Conservation (phyloP, 257 asterid genomes). For the Solanum peruvianum region DNA sequence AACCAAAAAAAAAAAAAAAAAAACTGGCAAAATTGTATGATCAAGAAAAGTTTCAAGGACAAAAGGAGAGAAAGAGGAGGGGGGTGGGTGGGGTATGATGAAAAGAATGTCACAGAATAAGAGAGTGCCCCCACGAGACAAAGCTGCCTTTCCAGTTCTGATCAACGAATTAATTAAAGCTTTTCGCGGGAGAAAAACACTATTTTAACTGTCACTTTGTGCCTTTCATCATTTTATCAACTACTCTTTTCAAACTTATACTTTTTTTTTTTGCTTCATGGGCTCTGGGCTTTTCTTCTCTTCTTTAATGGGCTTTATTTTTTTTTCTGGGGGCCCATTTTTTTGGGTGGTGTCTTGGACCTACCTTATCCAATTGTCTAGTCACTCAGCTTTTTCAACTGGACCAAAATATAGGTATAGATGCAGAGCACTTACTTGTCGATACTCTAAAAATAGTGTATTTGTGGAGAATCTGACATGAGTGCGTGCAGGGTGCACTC, state of each 20-base stretch:
- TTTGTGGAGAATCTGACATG: not conserved
- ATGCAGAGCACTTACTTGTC: not conserved
- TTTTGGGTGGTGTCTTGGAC: not conserved
- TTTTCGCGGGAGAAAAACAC: conserved; percentile 73
- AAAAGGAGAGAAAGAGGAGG: not conserved
- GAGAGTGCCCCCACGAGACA: conserved; percentile 18
- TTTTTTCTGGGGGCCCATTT: not conserved
- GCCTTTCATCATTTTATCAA: conserved; percentile 47
- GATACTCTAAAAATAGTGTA: not conserved
- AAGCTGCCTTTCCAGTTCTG: conserved; percentile 51
- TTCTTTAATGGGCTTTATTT: not conserved
- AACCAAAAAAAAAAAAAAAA: not conserved
- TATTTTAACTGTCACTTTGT: conserved; percentile 62
- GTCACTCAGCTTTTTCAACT: not conserved
- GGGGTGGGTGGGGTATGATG: conserved; percentile 3
- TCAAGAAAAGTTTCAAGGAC: not conserved
- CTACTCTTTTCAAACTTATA: not conserved
- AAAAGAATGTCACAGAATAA: conserved; percentile 5
- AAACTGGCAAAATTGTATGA: conserved; percentile 5
- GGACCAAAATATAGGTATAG: not conserved
- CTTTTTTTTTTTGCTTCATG: not conserved
- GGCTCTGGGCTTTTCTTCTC: not conserved
- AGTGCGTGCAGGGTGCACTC: not conserved
- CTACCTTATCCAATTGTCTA: not conserved
- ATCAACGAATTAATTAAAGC: conserved; percentile 31